Percentiles rank a stretch among this genome's conserved stretches.
Evolutionary conservation across 2,329 filamentous ascomycete species (phyloP).

Genomic region (Coniochaeta pulveracea): DNA sequence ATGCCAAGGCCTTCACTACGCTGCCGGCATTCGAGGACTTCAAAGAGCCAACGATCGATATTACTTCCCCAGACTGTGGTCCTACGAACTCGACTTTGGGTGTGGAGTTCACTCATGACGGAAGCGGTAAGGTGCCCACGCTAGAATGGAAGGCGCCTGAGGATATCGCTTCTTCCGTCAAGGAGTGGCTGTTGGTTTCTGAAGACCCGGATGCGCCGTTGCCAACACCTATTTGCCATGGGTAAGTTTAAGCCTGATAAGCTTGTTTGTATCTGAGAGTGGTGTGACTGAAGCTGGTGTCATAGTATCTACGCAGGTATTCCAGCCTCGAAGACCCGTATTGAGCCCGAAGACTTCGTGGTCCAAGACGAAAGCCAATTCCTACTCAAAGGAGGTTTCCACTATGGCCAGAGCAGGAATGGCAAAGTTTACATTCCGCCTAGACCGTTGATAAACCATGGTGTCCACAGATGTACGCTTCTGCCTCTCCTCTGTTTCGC

Average conservation of each 20-base stretch:
- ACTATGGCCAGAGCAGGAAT: slow-evolving; percentile 29
- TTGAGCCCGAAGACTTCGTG: slow-evolving; percentile 25
- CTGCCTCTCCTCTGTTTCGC: not conserved
- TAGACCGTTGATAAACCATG: slow-evolving; percentile 35
- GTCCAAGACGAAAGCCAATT: slow-evolving; percentile 16
- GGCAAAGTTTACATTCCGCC: slow-evolving; percentile 32
- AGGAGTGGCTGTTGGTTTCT: slow-evolving; percentile 32
- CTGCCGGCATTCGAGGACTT: slow-evolving; percentile 21
- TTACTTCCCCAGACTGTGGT: slow-evolving; percentile 29
- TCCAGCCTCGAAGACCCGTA: slow-evolving; percentile 18
- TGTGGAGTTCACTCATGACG: slow-evolving; percentile 26
- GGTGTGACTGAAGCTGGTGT: not conserved
- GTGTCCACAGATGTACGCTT: slow-evolving; percentile 32
- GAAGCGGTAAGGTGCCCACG: slow-evolving; percentile 25
- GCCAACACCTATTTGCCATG: slow-evolving; percentile 31
- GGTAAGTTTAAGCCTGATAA: slow-evolving; percentile 17
- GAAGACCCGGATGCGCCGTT: slow-evolving; percentile 36
- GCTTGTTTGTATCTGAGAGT: not conserved
- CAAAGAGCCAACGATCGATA: slow-evolving; percentile 22
- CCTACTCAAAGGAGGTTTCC: slow-evolving; percentile 30
- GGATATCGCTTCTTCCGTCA: slow-evolving; percentile 16
- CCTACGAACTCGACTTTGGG: slow-evolving; percentile 21
- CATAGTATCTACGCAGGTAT: slow-evolving; percentile 27
- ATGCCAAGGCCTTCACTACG: slow-evolving; percentile 25
- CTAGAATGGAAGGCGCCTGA: slow-evolving; percentile 25